A percentile compares a stretch with the other conserved stretches of the same genome.
Conservation (phyloP, 108 stramenopile genomes). For the Fistulifera pelliculosa region DNA sequence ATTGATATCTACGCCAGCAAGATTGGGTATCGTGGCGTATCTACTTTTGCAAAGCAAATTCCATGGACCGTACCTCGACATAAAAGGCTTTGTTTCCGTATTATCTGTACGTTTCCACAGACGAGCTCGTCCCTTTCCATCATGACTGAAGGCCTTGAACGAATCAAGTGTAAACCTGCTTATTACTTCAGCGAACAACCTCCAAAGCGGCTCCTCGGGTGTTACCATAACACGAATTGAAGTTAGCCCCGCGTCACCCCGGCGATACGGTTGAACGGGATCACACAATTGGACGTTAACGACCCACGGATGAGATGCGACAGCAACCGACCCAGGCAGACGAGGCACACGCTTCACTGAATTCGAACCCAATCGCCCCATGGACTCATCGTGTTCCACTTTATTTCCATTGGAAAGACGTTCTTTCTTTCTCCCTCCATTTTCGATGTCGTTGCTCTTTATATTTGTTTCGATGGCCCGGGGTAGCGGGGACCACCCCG, state of each 20-base stretch:
- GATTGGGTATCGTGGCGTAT: slow-evolving; percentile 30
- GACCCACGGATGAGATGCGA: slow-evolving; percentile 76
- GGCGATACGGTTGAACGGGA: slow-evolving; percentile 72
- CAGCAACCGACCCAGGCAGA: slow-evolving; percentile 43
- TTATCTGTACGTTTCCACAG: slow-evolving; percentile 55
- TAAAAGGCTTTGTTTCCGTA: slow-evolving; percentile 21
- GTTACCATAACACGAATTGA: slow-evolving; percentile 69
- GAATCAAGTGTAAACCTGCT: slow-evolving; percentile 52
- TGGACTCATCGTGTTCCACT: slow-evolving; percentile 19
- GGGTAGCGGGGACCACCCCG: slow-evolving; percentile 83
- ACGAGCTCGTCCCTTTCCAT: slow-evolving; percentile 59
- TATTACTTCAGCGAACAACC: slow-evolving; percentile 64
- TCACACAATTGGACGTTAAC: slow-evolving; percentile 74
- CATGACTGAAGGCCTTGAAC: slow-evolving; percentile 35
- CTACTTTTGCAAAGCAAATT: slow-evolving; percentile 63
- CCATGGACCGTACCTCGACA: slow-evolving; percentile 74
- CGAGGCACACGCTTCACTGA: slow-evolving; percentile 21
- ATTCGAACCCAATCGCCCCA: not conserved
- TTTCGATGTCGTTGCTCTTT: not conserved
- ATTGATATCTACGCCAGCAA: slow-evolving; percentile 8
- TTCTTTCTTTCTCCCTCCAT: not conserved
- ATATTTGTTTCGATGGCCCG: slow-evolving; percentile 40
- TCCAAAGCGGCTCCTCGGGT: slow-evolving; percentile 79
- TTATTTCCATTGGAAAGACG: slow-evolving; percentile 10
- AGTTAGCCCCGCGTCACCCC: slow-evolving; percentile 68